Conservation (phyloP, 225 moss, liverwort and hornwort genomes). For the Pleurozium schreberi region DNA sequence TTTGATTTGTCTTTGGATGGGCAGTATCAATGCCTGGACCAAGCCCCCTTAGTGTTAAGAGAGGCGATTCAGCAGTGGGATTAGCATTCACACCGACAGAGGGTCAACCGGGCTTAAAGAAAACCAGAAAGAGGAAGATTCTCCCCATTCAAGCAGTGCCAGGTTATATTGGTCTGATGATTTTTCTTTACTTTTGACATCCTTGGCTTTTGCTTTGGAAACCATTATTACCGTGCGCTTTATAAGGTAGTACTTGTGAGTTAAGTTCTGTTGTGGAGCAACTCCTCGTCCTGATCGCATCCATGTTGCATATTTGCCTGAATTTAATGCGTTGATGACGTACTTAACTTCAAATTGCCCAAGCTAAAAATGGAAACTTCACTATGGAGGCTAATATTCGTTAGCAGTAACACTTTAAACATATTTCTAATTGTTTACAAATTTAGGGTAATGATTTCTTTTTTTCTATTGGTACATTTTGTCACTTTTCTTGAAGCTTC, state of each 20-base stretch:
- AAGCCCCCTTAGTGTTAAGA: conserved; percentile 18
- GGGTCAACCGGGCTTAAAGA: conserved; percentile 23
- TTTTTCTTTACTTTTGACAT: background rate
- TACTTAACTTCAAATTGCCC: background rate
- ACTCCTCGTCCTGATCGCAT: background rate
- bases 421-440: background rate
- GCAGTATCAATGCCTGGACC: conserved; percentile 54
- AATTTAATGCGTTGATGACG: background rate
- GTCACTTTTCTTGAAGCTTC: background rate
- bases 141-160: conserved; percentile 32
- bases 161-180: conserved; percentile 11
- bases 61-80: conserved; percentile 14
- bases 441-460: background rate
- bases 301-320: background rate
- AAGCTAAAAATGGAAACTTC: background rate
- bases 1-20: background rate
- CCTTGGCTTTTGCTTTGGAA: background rate
- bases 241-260: background rate
- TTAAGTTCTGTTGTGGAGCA: background rate
- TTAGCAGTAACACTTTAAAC: background rate
- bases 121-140: conserved; percentile 37
- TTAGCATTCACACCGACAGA: conserved; percentile 12
- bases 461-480: background rate
- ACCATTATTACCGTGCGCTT: background rate
- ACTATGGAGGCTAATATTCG: background rate